Evolutionary conservation across 805 yeast species (phyloP), one percentile per base, ranked within the genome.

Genomic region (Candida montana): DNA sequence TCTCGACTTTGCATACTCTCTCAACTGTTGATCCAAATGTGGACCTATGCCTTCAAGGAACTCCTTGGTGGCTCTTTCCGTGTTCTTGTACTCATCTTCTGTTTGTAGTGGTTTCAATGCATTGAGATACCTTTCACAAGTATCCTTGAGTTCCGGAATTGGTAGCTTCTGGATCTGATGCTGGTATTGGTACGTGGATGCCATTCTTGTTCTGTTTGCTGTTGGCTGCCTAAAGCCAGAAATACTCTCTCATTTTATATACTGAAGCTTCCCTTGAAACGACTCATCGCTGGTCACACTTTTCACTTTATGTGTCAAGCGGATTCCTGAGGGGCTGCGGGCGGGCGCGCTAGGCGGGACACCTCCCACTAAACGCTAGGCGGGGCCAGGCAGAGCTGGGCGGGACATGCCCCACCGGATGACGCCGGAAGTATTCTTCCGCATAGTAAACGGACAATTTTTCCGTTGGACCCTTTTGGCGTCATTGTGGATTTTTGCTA

Each of bases 31-130:
- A 56, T 89, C 95, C 39, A 77, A 72, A 41, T 67, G 68, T 40
- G 77, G 77, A 17, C 71, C 88, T 59, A 63, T 71, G 55, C 73
- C 63, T 42, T 71, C 65, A 44, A 85, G 58, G 62, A 83, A 80
- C 48, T 66, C 54, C 31, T 66, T 61, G 41, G 85, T 82, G 30
- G 86, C 85, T 10, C 59, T 64, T 5, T 69, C 57, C 1, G 95
- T 85, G 32, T 68, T 67, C 39, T 62, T 61, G 57, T 84, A 83
- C 58, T 88, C 95, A 28, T 63, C 65, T 35, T 79, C 82, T 6
- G 88, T 83, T 61, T 86, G 95, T n/a, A 89, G 67, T 0, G 96
- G 96, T 57, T 76, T 75, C 31, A 89, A 68, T 9, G 77, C 82
- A 17, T 72, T 71, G 41, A 89, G 65, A 56, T 87, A 89, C 51